Evolutionary conservation across 1,284 basidiomycete species (phyloP).

Genomic region (Dichomitus squalens): DNA sequence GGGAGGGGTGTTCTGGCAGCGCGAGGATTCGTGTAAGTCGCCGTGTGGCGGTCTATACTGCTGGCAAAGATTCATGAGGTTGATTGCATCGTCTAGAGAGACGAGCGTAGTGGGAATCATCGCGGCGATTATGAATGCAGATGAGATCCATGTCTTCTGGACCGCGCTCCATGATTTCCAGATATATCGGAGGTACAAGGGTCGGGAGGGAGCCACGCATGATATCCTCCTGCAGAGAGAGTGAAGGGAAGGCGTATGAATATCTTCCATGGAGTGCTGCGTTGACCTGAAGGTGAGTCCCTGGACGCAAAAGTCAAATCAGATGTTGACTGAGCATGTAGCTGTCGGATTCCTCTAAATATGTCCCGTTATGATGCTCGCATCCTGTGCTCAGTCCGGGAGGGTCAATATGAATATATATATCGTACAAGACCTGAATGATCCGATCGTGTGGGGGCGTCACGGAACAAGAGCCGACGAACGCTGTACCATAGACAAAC

Average conservation of each 20-base stretch:
- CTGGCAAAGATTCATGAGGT: not conserved
- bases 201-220: not conserved
- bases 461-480: too few relatives aligned
- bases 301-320: too few relatives aligned
- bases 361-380: too few relatives aligned
- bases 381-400: too few relatives aligned
- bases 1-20: constrained; percentile 9
- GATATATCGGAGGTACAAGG: constrained; percentile 16
- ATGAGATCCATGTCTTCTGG: constrained; percentile 22
- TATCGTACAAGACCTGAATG: too few relatives aligned
- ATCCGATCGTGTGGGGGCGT: too few relatives aligned
- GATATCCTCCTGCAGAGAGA: too few relatives aligned
- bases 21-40: constrained; percentile 13
- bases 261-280: not conserved
- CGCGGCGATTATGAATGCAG: constrained; percentile 10
- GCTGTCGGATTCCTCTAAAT: too few relatives aligned
- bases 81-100: constrained; percentile 1
- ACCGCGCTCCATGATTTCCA: constrained; percentile 9
- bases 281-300: not conserved
- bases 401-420: too few relatives aligned
- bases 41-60: not conserved
- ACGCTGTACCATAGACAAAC: too few relatives aligned
- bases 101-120: constrained; percentile 7
- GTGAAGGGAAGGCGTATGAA: not conserved
- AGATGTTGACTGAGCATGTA: too few relatives aligned